Base-by-base conservation (phyloP, 495 filamentous ascomycete genomes). In the Sphaerosporella brunnea region DNA sequence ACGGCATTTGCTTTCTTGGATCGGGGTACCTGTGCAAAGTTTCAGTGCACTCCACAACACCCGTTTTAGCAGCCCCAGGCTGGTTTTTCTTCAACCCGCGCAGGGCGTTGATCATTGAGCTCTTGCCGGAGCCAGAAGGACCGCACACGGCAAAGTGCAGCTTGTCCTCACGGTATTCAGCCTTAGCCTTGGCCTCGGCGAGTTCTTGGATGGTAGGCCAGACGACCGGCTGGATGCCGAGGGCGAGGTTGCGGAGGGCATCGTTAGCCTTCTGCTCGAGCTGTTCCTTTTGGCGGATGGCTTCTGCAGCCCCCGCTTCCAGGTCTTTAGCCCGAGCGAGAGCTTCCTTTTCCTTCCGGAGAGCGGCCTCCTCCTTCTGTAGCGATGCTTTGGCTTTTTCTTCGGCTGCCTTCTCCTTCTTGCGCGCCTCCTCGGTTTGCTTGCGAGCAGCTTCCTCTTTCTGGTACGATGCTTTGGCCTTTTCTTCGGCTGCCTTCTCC, bases 81-180 rank as follows among this genome's bases (percentile, higher is more conserved):
- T 15, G 4, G 4, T 37, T 37, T 8, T 7, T 37, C 9, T 18
- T 35, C 3, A 49, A 15, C 13, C 53, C 53, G 13, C 46, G 53
- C 23, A 55, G 32, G 11, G 53, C 53, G 39, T 58, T 56, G 25
- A 58, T 42, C 25, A 58, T 24, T 1, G 53, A 52, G 0, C 41
- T 48, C 24, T 58, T 58, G 2, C 54, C 54, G 3, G 21, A 44
- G 1, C 54, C 54, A 20, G 52, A 34, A 1, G 23, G 10, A 10
- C 54, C 54, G 3, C 42, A 23, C 23, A 58, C 45, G 13, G 54
- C 54, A 19, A 51, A 18, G 20, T 58, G 54, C 9, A 55, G 35
- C 10, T n/a, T 30, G 7, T 45, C 42, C 4, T 7, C 10, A 18
- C 23, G 13, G 42, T 45, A 45, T 3, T 34, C 15, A 4, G 34